Evolutionary conservation across 371 early-diverging fungal genomes (phyloP).

Genomic region (Apophysomyces trapeziformis): DNA sequence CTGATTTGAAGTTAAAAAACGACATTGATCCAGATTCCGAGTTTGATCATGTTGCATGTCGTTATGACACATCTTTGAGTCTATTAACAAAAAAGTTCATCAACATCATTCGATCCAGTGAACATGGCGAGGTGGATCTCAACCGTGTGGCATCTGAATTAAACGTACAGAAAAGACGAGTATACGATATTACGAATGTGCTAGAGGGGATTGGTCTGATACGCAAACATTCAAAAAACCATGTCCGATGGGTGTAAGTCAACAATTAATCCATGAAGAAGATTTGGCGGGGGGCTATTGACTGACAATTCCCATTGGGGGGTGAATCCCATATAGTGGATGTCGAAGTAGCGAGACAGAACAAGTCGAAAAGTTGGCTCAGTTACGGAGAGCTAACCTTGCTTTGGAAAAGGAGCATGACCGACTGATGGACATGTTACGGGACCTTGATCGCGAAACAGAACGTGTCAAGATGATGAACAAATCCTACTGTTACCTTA

Average conservation of each 20-base stretch:
- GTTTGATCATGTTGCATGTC: constrained; percentile 16
- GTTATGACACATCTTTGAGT: constrained; percentile 50
- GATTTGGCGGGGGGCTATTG: background rate
- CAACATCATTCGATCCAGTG: constrained; percentile 48
- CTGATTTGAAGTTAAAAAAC: no score
- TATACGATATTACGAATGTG: constrained; percentile 81
- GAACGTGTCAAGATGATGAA: constrained; percentile 32
- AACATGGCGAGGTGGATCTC: constrained; percentile 61
- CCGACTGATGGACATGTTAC: constrained; percentile 26
- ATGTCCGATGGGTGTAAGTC: constrained; percentile 69
- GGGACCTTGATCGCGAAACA: constrained; percentile 38
- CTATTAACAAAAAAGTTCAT: constrained; percentile 69
- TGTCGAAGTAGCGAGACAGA: constrained; percentile 1
- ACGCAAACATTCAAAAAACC: constrained; percentile 69
- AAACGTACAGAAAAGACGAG: constrained; percentile 69
- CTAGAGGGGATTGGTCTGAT: constrained; percentile 71
- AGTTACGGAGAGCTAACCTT: constrained; percentile 32
- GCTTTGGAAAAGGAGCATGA: constrained; percentile 36
- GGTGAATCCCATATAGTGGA: background rate
- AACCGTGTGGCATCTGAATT: constrained; percentile 64
- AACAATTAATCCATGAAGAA: no score
- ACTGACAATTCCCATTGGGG: background rate
- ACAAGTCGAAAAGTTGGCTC: constrained; percentile 30
- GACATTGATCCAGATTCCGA: constrained; percentile 16
- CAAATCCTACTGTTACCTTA: constrained; percentile 40